Evolutionary conservation across 208 protist species (phyloP), one percentile per base, ranked within the genome.

Genomic region (Wallacemonas sp.): DNA sequence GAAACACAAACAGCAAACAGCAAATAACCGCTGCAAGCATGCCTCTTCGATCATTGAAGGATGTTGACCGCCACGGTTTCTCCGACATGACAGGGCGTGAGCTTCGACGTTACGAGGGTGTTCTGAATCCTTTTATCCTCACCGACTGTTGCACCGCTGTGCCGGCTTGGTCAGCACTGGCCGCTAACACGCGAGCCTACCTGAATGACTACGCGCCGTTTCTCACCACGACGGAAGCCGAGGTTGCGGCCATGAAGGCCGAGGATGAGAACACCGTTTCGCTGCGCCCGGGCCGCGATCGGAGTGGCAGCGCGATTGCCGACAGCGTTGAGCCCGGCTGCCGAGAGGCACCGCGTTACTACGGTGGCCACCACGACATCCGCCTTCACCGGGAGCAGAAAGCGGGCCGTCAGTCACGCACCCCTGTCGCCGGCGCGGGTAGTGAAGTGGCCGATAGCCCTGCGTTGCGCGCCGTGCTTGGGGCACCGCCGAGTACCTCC

Each of bases 81-180:
- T 24, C 52, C 17, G 14, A 39, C 11, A 24, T 30, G 12, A 58
- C 52, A 3, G 14, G 16, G 16, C 16, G 12, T 2, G 52, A 58
- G 6, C 32, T 58, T 29, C 65, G 65, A 14, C 49, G 47, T 39
- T 49, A 70, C 39, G 58, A 70, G 34, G 38, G 56, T 27, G 33
- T n/a, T 14, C 29, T 70, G 27, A 38, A 70, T 32, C 67, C 67
- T 1, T 56, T 72, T 36, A 30, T 72, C 9, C 32, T 72, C 4
- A 63, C 33, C 27, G 55, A 36, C 36, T 72, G 67, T 27, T 2
- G 16, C 2, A 38, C 32, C 19, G 19, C 16, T 17, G 46, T 72
- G 17, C 47, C 67, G 5, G 61, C 23, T 12, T 56, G 58, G 38
- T 0, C 38, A 17, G 24, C 60, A 5, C 62, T 49, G 24, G 29